Base-by-base conservation (phyloP, 2,329 filamentous ascomycete genomes). In the Talaromyces sp. region DNA sequence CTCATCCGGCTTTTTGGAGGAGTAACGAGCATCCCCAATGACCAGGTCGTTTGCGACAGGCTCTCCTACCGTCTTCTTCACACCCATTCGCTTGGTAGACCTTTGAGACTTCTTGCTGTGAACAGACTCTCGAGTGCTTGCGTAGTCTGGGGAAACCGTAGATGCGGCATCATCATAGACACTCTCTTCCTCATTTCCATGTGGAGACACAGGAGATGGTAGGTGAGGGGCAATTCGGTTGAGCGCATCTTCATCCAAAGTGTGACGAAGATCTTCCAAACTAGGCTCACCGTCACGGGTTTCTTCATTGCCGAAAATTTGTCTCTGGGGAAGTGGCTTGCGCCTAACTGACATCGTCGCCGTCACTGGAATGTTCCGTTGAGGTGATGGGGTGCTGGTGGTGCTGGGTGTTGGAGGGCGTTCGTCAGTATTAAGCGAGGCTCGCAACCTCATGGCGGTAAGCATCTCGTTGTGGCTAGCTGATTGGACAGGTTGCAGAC, bases 11-110 rank as follows among this genome's bases (percentile, higher is more conserved):
- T 73, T 66, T 37, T 72, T 67, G 41, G 71, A 63, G 43, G 68
- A 63, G 59, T 78, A 79, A 54, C 68, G 76, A 54, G 72, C 71
- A 65, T 81, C 79, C 14, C 78, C 76, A 49, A 78, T 77, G 43
- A 75, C 75, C 55, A 77, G 64, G 32, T 73, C 70, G 37, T 71
- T 75, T 53, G 67, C 67, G n/a, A 75, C 63, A 32, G 75, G 75
- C 6, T 77, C 75, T 37, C 90, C 91, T 10, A 92, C 86, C 1
- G 88, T 91, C 68, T 88, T 91, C 68, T 93, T 77, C 6, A 92
- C 86, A 44, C 92, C 92, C 58, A 89, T 88, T 57, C 93, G 83
- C 53, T 82, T 83, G 8, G 82, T 72, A 57, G 72, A 72, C 54
- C 70, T 64, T 57, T 60, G 55, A 2, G 74, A 77, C 42, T 64